Evolutionary conservation across 495 filamentous ascomycete species (phyloP), one percentile per base, ranked within the genome.

Genomic region (Xylaria telfairii): DNA sequence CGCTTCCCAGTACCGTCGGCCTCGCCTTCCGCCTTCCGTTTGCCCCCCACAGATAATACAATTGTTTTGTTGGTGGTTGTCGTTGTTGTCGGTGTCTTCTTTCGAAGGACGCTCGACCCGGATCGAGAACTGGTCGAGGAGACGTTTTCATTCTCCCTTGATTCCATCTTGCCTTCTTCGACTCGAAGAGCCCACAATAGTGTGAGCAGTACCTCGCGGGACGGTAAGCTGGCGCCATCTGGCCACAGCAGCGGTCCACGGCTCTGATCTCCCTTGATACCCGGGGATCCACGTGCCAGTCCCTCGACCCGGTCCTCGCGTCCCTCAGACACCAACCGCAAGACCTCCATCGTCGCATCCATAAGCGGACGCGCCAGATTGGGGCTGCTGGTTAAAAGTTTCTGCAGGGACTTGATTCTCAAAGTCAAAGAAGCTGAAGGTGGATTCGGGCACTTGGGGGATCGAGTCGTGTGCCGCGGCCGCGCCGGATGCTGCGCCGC

Each of bases 321-420:
- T 73, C 79, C 81, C 76, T 87, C 81, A 87, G 85, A 83, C 79
- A 81, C 85, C 83, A 83, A 87, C 86, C 86, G 92, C 93, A 93
- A 92, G 87, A 88, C 90, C 88, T 84, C 88, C 89, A 91, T 89
- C 90, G 93, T 95, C 92, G 93, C 93, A 93, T 93, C 91, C 90
- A 87, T 87, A 82, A 92, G 87, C 81, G 91, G 92, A 92, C 92
- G 93, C 93, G 93, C 93, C 92, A 92, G 88, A 83, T 88, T 88
- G 88, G 91, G 92, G 92, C 91, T 95, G 93, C 93, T 91, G 87
- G 91, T 91, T 83, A 84, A 86, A 77, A 85, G 82, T 85, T 79
- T 85, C 80, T 76, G 79, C 74, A 85, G 84, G 75, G 79, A 79
- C 73, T 76, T 81, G 79, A 84, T 80, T 83, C 83, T 84, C 80